Percentiles rank a stretch among this genome's conserved stretches.
Conservation (phyloP, 225 moss, liverwort and hornwort species). For the Physcomitrium patens region DNA sequence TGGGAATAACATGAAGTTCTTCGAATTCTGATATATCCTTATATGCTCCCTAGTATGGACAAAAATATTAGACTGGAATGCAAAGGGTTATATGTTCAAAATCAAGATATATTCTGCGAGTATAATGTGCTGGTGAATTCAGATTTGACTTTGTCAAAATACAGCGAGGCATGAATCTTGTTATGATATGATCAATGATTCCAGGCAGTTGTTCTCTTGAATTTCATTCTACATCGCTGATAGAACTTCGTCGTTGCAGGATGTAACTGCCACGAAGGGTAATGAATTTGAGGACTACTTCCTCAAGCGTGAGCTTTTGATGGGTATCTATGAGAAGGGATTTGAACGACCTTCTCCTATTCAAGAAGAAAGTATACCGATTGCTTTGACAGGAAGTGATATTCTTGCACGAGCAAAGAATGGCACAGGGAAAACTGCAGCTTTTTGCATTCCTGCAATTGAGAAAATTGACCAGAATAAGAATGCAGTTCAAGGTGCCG, state of each 20-base stretch:
- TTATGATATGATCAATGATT: conserved; percentile 10
- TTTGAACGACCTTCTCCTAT: conserved; percentile 69
- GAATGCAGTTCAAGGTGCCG: conserved; percentile 64
- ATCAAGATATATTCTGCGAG: too few species aligned
- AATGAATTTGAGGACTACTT: conserved; percentile 75
- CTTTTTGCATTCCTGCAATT: conserved; percentile 38
- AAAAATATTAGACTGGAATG: too few species aligned
- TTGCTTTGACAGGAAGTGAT: conserved; percentile 25
- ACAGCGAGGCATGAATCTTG: conserved; percentile 22
- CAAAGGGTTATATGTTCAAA: too few species aligned
- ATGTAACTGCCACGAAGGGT: conserved; percentile 65
- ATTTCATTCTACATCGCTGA: conserved; percentile 20
- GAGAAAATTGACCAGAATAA: conserved; percentile 73
- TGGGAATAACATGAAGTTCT: conserved; percentile 21
- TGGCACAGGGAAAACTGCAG: conserved; percentile 30
- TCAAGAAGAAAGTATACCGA: conserved; percentile 71
- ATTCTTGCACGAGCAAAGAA: conserved; percentile 29
- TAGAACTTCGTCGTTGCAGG: conserved; percentile 38
- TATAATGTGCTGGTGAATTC: too few species aligned
- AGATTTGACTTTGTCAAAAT: too few species aligned
- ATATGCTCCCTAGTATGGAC: background rate
- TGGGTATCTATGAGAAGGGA: conserved; percentile 73
- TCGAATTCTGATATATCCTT: background rate
- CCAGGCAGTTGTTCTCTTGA: conserved; percentile 21
- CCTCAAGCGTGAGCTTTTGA: conserved; percentile 68